Evolutionary conservation across 169 alveolate species (phyloP), one percentile per base, ranked within the genome.

Genomic region (Cryptosporidium parvum): DNA sequence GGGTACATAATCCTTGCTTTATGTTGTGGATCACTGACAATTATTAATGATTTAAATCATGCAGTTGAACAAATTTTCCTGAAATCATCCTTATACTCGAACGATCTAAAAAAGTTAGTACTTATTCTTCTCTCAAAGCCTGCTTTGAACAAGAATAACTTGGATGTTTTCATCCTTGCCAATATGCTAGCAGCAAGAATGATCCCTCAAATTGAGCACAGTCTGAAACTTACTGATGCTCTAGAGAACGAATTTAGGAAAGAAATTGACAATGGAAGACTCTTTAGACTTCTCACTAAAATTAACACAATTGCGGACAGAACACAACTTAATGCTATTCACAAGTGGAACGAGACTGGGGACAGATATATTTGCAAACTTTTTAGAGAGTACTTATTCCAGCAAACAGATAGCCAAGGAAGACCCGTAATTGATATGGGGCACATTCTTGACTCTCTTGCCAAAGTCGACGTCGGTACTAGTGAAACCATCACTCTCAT

Each of bases 151-250:
- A 80, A 80, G 62, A 80, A 80, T 48, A 80, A 80, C 56, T 53
- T 80, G 69, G 89, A 80, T 62, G 89, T 80, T 23, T 80, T 80
- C 44, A 80, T 80, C 21, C 52, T 80, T 4, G 89, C 89, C 21
- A 80, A 80, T 39, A 80, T 80, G 89, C 75, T 80, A 10, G 89
- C 89, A 45, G 89, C 89, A 18, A 80, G 89, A 12, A 80, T 80
- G 89, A 80, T 80, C n/a, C 89, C 89, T 31, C 89, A 80, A 65
- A 80, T 80, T 12, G 89, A 80, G 37, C 89, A 80, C 68, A 80
- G 89, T 23, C 35, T 80, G 33, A 80, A 80, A n/a, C 70, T 80
- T 31, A 62, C 89, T 4, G 89, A 80, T 23, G 89, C 89, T n/a
- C 45, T 80, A 37, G 89, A 80, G 44, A 80, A 80, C 56, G 89